A percentile compares a stretch with the other conserved stretches of the same genome.
Conservation (phyloP, 2,329 filamentous ascomycete genomes). For the Fusarium coffeatum region DNA sequence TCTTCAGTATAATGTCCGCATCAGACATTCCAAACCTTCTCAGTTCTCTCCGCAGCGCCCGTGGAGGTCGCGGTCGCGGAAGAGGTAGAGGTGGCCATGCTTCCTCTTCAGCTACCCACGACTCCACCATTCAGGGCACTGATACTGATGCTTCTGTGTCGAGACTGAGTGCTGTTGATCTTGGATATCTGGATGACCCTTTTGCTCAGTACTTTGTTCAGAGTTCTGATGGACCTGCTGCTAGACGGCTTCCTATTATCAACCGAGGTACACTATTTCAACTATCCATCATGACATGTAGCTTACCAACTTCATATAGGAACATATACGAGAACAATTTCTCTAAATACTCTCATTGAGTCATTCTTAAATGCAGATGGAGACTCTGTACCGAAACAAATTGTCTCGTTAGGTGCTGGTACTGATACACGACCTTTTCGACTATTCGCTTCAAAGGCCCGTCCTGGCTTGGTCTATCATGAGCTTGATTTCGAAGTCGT, state of each 20-base stretch:
- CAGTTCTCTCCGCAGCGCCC: constrained; percentile 59
- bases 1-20: constrained; percentile 67
- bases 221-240: constrained; percentile 56
- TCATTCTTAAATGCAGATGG: constrained; percentile 69
- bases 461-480: constrained; percentile 76
- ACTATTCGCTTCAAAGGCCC: constrained; percentile 64
- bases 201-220: constrained; percentile 79
- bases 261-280: constrained; percentile 76
- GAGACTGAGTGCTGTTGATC: constrained; percentile 84
- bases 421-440: constrained; percentile 92
- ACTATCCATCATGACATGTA: background rate
- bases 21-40: constrained; percentile 83
- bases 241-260: constrained; percentile 86
- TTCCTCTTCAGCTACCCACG: constrained; percentile 61
- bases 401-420: constrained; percentile 91
- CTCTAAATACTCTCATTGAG: constrained; percentile 81
- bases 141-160: constrained; percentile 93
- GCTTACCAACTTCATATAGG: constrained; percentile 62
- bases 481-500: constrained; percentile 90
- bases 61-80: constrained; percentile 51
- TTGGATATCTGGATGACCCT: constrained; percentile 85
- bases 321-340: constrained; percentile 90
- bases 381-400: constrained; percentile 68
- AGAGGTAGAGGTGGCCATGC: constrained; percentile 51
- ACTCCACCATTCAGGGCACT: constrained; percentile 85